Evolutionary conservation across 148 eudicot genomes (phyloP), one percentile per base, ranked within the genome.

Genomic region (Spergularia marina): DNA sequence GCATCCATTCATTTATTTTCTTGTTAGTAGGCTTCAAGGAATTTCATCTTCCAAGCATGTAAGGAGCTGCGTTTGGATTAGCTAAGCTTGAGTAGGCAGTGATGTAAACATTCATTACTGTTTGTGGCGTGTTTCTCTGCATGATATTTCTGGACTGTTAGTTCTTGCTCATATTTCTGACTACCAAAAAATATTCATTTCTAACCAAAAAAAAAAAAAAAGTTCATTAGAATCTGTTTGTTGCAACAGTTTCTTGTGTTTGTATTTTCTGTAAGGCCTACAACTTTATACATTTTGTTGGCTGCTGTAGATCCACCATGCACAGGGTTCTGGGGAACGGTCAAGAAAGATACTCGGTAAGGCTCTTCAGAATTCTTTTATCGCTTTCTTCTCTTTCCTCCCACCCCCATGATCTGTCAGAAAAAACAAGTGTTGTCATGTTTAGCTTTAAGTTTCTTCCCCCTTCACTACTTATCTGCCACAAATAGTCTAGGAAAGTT

Each of bases 321-420:
- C 98, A 95, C 83, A 85, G 97, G 23, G 97, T 92, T 55, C 73
- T 95, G 73, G 86, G 91, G 65, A 89, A 89, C 74, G 92, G 92
- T 59, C 89, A 86, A 80, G 96, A 95, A 15, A 87, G 98, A 90
- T 95, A 90, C 82, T 95, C 98, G 55, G 98, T 95, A 90, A 87
- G 91, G 23, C 82, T 53, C 72, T 71, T 53, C 62, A 60, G 40
- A 58, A 17, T 30, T 60, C 73, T 60, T 30, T 30, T 2, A 30
- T 9, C 23, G 63, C 49, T 44, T 72, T 57, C 55, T 51, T 5
- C 2, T 23, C 7, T 65, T 58, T 8, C 56, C 18, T 49, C 39
- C 30, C 21, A 61, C 49, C 12, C 68, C 17, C 56, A 3, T 60
- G 2, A 30, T 47, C 4, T 7, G 6, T 44, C 7, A 4, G n/a